These are phyloP conservation scores for Yamadazyma nakazawae DNA, from an alignment of 805 yeast species.

Conservation along the genomic window DNA sequence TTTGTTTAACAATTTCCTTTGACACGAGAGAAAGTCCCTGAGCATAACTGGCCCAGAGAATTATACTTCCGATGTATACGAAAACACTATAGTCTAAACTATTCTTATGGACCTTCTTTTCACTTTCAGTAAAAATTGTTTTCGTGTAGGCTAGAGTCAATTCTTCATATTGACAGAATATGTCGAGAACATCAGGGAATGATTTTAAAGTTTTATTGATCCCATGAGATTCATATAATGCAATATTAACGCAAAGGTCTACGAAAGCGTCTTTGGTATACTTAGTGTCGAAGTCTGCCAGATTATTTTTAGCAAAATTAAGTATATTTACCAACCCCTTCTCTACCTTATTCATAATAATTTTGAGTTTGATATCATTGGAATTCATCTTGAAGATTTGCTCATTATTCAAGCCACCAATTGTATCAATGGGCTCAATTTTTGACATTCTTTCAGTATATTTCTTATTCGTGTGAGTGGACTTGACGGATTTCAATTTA, in stretches of 20 bases:
- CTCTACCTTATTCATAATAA: slow-evolving; percentile 28
- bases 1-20: slow-evolving; percentile 1
- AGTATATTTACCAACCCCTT: slow-evolving; percentile 8
- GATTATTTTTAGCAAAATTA: slow-evolving; percentile 3
- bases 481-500: slow-evolving; percentile 22
- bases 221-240: slow-evolving; percentile 35
- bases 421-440: slow-evolving; percentile 32
- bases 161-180: slow-evolving; percentile 28
- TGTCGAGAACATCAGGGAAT: slow-evolving; percentile 25
- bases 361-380: slow-evolving; percentile 38
- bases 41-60: slow-evolving; percentile 26
- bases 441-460: slow-evolving; percentile 28
- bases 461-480: slow-evolving; percentile 19
- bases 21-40: slow-evolving; percentile 6
- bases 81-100: slow-evolving; percentile 37
- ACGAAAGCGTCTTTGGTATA: slow-evolving; percentile 21
- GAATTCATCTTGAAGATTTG: slow-evolving; percentile 30
- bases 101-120: slow-evolving; percentile 31
- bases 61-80: slow-evolving; percentile 35
- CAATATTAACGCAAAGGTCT: slow-evolving; percentile 30
- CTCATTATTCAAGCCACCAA: slow-evolving; percentile 34
- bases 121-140: slow-evolving; percentile 33
- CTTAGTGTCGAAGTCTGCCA: slow-evolving; percentile 7
- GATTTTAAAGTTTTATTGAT: slow-evolving; percentile 23
- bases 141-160: slow-evolving; percentile 31